Evolutionary conservation across 805 yeast genomes (phyloP).

Genomic region (Saturnispora saitoi): DNA sequence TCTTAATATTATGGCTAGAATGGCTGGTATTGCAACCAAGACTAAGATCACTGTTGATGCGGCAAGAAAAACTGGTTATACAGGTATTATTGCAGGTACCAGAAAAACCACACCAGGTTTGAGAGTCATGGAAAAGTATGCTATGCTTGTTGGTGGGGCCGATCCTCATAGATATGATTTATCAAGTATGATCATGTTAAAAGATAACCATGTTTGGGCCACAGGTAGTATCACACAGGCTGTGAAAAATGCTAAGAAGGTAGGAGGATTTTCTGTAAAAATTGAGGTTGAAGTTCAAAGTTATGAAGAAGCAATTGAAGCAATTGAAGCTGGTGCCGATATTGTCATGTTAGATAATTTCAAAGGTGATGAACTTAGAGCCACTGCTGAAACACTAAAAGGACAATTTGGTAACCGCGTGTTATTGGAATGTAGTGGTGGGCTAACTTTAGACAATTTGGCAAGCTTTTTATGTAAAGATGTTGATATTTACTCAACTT

Average conservation of each 20-base stretch:
- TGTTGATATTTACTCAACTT: conserved; percentile 84
- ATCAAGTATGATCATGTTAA: conserved; percentile 91
- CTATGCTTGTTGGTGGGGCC: conserved; percentile 92
- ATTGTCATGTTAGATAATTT: conserved; percentile 93
- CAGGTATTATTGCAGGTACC: conserved; percentile 89
- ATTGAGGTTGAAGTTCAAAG: conserved; percentile 88
- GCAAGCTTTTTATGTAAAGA: conserved; percentile 59
- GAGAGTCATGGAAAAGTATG: conserved; percentile 79
- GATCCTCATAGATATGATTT: conserved; percentile 90
- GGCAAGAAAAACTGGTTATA: conserved; percentile 63
- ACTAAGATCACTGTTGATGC: conserved; percentile 46
- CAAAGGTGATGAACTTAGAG: conserved; percentile 50
- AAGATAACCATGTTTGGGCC: conserved; percentile 89
- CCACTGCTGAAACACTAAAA: conserved; percentile 59
- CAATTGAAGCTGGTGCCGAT: conserved; percentile 92
- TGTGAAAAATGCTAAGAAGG: conserved; percentile 63
- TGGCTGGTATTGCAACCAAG: conserved; percentile 83
- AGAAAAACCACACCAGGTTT: conserved; percentile 97
- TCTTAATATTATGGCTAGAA: conserved; percentile 68
- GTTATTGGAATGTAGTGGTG: conserved; percentile 86
- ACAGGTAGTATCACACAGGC: conserved; percentile 89
- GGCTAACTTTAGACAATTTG: conserved; percentile 65
- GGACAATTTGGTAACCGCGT: conserved; percentile 40
- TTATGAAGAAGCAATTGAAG: conserved; percentile 83
- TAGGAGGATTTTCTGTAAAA: conserved; percentile 82